Conservation (phyloP, 2,329 filamentous ascomycete genomes). For the Colletotrichum sp. region DNA sequence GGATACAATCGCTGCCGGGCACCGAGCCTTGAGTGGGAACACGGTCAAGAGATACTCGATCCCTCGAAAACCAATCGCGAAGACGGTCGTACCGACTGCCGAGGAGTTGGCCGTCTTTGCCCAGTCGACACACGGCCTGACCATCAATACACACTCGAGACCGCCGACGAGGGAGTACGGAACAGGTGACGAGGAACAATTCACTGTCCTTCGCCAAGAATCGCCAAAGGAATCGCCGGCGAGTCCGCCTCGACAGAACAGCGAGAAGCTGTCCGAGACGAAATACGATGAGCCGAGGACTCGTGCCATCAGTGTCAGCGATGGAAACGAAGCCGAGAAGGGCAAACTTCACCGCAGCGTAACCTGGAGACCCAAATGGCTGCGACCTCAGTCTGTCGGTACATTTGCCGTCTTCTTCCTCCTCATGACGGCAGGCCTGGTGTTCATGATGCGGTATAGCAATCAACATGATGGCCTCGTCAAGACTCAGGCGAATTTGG, state of each 20-base stretch:
- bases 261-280: neutral
- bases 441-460: neutral
- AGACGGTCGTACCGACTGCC: too few relatives aligned
- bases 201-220: neutral
- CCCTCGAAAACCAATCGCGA: neutral
- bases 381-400: neutral
- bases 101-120: neutral
- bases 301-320: neutral
- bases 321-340: neutral
- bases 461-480: neutral
- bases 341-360: neutral
- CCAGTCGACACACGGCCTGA: neutral
- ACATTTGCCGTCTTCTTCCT: neutral
- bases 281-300: neutral
- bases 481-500: neutral
- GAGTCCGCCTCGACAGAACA: neutral
- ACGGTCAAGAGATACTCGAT: neutral
- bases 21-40: neutral
- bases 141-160: neutral
- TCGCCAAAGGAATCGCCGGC: neutral
- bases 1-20: neutral
- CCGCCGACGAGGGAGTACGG: neutral
- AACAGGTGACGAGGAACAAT: neutral
- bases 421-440: neutral
- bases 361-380: constrained; percentile 1